Conservation (phyloP, 768 basidiomycete species). For the Suillus sp. region DNA sequence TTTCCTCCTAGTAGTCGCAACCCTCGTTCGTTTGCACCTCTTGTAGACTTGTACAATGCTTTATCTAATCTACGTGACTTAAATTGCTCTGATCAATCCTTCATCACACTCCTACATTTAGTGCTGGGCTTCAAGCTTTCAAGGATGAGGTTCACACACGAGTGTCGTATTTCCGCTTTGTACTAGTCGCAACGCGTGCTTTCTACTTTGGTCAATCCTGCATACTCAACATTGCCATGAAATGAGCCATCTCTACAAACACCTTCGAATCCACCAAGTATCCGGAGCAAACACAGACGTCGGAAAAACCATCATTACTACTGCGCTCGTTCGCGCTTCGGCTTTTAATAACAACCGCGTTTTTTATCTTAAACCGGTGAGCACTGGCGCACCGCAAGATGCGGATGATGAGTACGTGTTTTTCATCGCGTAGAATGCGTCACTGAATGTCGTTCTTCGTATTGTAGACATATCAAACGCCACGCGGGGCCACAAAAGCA, state of each 20-base stretch:
- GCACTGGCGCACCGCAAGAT: constrained; percentile 77
- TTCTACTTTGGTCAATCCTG: too few species aligned
- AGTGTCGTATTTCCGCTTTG: too few species aligned
- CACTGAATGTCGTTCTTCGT: not conserved
- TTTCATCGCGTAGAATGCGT: not conserved
- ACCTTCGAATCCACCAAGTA: constrained; percentile 85
- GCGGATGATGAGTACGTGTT: constrained; percentile 79
- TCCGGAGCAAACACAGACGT: constrained; percentile 98
- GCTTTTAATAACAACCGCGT: constrained; percentile 52
- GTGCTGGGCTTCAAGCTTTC: too few species aligned
- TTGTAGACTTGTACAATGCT: not conserved
- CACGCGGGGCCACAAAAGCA: constrained; percentile 44
- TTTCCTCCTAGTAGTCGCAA: constrained; percentile 8
- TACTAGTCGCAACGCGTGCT: too few species aligned
- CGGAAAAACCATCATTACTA: constrained; percentile 89
- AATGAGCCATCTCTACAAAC: constrained; percentile 85
- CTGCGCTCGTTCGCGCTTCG: constrained; percentile 83
- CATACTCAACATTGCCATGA: constrained; percentile 16
- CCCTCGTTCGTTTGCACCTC: not conserved
- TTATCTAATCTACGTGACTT: not conserved
- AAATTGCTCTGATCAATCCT: not conserved
- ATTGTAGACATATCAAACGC: constrained; percentile 63
- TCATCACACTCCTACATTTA: not conserved
- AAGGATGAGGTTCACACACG: too few species aligned
- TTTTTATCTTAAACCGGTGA: constrained; percentile 87